Base-by-base conservation (phyloP, 768 basidiomycete species). In the Mycena alexandri region DNA sequence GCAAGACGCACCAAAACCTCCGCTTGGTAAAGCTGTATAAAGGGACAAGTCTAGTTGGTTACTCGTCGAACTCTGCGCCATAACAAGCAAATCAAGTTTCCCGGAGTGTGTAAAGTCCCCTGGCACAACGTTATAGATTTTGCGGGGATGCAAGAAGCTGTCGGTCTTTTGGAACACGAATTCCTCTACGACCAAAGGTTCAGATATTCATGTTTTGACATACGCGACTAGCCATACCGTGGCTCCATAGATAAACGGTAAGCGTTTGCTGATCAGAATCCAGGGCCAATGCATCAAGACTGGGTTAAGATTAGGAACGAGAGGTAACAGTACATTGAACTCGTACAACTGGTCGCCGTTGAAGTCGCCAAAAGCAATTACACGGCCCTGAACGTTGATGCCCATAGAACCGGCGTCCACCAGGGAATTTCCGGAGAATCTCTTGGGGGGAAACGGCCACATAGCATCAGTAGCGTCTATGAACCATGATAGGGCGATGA, bases 51-150 rank as follows among this genome's bases (percentile, higher is more conserved):
- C 87, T 41, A 94, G 77, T 61, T 86, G 87, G 68, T 73, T 82
- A 56, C 71, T 82, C 47, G 73, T 81, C 55, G 75, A 77, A 68
- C 85, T 84, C 61, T 89, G 83, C 47, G 90, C 88, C 93, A 98
- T 95, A 51, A 99, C 88, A 2, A 99, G 87, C 2, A 98, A 75
- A 78, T 99, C 98, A 5, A 99, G 85, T 72, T 88, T 90, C 34
- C 98, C 98, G 63, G 95, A 92, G 74, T 95, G 93, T 25, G 96
- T 93, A 75, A 93, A 98, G 79, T 99, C 98, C 22, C 93, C 94
- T 0, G 96, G 96, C 12, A 99, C 87, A 56, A 96, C 90, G 75
- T 98, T 98, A 67, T 87, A 80, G 22, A 98, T 83, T 34, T 82
- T 83, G 29, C 76, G 70, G 9, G 86, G 78, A 79, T 93, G 90